Evolutionary conservation across 1,284 basidiomycete genomes (phyloP).

Genomic region (Trichosporon sp.): DNA sequence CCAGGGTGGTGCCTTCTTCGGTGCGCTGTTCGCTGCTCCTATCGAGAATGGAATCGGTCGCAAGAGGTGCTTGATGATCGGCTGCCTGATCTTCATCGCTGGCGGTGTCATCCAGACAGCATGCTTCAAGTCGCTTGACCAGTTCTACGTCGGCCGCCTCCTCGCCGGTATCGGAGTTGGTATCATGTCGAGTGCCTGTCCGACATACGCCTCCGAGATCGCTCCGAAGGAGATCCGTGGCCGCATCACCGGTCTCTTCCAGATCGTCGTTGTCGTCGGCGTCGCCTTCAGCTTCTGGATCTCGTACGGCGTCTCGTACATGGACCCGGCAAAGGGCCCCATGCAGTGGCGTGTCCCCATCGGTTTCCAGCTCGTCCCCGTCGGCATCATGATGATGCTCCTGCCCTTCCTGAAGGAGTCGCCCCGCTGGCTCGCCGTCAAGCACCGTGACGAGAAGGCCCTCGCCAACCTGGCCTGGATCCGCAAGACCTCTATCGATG

Average conservation of each 20-base stretch:
- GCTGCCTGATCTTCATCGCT: slow-evolving; percentile 58
- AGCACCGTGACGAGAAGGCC: slow-evolving; percentile 54
- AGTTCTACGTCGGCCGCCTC: slow-evolving; percentile 56
- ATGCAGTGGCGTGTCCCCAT: slow-evolving; percentile 44
- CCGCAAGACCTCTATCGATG: slow-evolving; percentile 53
- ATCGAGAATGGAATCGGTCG: slow-evolving; percentile 46
- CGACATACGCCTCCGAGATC: slow-evolving; percentile 72
- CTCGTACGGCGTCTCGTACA: slow-evolving; percentile 32
- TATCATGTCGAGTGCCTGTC: slow-evolving; percentile 55
- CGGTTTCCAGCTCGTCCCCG: slow-evolving; percentile 55
- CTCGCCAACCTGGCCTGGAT: slow-evolving; percentile 55
- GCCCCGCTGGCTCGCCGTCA: slow-evolving; percentile 57
- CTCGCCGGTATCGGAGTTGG: slow-evolving; percentile 63
- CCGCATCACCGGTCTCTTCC: slow-evolving; percentile 65
- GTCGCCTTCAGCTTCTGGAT: slow-evolving; percentile 29
- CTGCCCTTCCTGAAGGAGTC: slow-evolving; percentile 58
- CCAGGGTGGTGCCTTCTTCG: slow-evolving; percentile 64
- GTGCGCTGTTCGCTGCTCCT: slow-evolving; percentile 58
- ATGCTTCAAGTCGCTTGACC: slow-evolving; percentile 11
- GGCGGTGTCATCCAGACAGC: slow-evolving; percentile 58
- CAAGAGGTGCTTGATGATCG: slow-evolving; percentile 56
- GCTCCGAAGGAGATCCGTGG: slow-evolving; percentile 65
- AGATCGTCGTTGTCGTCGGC: slow-evolving; percentile 62
- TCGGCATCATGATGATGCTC: slow-evolving; percentile 67
- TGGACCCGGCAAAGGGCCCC: slow-evolving; percentile 25